phyloP scores from a whole-genome alignment of 129 eudicot genomes.

The Ambrosia artemisiifolia region DNA sequence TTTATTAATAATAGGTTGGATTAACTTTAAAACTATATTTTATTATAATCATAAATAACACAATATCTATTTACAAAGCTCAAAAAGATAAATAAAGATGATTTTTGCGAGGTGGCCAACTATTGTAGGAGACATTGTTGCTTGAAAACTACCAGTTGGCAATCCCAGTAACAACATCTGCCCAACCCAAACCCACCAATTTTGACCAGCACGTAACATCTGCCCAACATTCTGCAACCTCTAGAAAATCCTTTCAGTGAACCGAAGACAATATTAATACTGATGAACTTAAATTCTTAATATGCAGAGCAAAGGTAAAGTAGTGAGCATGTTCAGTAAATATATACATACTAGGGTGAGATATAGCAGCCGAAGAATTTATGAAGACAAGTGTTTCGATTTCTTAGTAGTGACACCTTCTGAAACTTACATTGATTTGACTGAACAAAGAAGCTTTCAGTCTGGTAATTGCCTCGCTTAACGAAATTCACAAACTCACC shows the following conservation, averaged over 20 bases:
- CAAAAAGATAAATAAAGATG: not conserved
- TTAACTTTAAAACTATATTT: not conserved
- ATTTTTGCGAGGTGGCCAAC: not conserved
- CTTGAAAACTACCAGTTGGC: too few relatives aligned
- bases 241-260: not conserved
- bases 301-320: not conserved
- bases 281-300: not conserved
- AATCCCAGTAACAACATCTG: too few relatives aligned
- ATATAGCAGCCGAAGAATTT: not conserved
- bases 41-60: not conserved
- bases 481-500: constrained; percentile 64
- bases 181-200: too few relatives aligned
- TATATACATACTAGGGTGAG: constrained; percentile 4
- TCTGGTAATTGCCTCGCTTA: constrained; percentile 71
- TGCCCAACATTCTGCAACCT: not conserved
- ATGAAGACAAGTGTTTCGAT: not conserved
- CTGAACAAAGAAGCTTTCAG: constrained; percentile 71
- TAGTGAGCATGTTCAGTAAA: not conserved
- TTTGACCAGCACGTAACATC: too few relatives aligned
- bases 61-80: not conserved
- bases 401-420: not conserved
- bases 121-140: not conserved
- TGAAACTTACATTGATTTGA: constrained; percentile 78
- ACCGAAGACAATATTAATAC: not conserved
- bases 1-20: not conserved